phyloP scores from a whole-genome alignment of 306 rosid genomes.

The Abrus pulchellus region DNA sequence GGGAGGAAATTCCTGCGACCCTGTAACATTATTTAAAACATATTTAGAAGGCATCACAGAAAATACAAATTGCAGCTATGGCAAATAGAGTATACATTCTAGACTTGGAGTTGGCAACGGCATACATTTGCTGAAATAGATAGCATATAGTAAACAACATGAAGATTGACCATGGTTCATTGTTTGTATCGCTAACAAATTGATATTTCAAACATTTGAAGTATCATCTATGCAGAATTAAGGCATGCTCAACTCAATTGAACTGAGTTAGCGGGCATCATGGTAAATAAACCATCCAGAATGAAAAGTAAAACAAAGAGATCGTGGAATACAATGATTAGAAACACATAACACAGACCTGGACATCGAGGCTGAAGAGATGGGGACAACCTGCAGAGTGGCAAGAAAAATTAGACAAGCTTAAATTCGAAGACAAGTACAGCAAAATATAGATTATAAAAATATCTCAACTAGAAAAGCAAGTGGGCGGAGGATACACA shows the following conservation, averaged over 20 bases:
- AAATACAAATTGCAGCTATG: neutral
- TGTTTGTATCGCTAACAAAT: neutral
- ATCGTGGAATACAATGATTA: neutral
- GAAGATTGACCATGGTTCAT: constrained; percentile 26
- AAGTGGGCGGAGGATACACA: constrained; percentile 30
- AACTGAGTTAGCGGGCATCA: constrained; percentile 10
- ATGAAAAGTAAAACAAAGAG: neutral
- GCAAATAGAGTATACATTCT: no score
- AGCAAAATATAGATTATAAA: constrained; percentile 17
- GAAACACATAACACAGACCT: constrained; percentile 57
- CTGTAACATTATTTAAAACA: constrained; percentile 61
- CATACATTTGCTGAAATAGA: neutral
- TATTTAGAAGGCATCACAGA: constrained; percentile 25
- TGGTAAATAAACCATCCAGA: constrained; percentile 15
- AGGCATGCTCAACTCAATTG: constrained; percentile 7
- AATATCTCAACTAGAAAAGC: constrained; percentile 25
- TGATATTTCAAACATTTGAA: constrained; percentile 4
- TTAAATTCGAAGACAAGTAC: neutral
- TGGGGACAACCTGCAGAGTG: constrained; percentile 71
- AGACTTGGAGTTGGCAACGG: no score
- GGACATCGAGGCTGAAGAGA: constrained; percentile 97
- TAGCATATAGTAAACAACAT: neutral
- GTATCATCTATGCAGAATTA: constrained; percentile 11
- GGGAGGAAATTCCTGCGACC: constrained; percentile 77
- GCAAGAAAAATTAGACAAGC: constrained; percentile 37